Evolutionary conservation across 768 basidiomycete genomes (phyloP).

Genomic region (Dioszegia crocea): DNA sequence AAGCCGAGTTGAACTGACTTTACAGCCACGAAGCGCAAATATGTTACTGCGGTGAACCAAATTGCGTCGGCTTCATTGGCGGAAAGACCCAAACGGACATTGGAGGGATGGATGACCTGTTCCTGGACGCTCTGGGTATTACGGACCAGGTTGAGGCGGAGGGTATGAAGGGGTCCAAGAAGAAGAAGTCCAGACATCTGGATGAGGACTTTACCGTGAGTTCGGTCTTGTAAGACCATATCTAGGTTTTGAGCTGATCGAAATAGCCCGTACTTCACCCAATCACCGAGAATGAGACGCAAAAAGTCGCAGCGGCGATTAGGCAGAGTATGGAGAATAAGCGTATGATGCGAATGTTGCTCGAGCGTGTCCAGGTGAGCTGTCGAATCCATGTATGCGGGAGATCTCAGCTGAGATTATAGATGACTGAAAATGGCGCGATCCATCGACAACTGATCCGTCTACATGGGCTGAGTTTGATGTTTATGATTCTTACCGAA

Average conservation of each 20-base stretch:
- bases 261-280: conserved; percentile 71
- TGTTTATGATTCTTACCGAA: conserved; percentile 83
- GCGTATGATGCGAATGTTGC: conserved; percentile 73
- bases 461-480: conserved; percentile 84
- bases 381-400: background rate
- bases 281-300: conserved; percentile 71
- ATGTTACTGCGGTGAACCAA: conserved; percentile 92
- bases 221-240: background rate
- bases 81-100: conserved; percentile 98
- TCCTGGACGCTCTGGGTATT: conserved; percentile 91
- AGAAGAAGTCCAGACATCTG: conserved; percentile 84
- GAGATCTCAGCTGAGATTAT: background rate
- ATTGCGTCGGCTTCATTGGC: conserved; percentile 92
- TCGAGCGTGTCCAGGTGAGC: conserved; percentile 75
- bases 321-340: conserved; percentile 74
- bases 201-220: conserved; percentile 87
- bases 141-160: conserved; percentile 79
- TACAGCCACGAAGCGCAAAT: conserved; percentile 83
- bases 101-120: conserved; percentile 87
- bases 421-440: conserved; percentile 80
- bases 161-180: conserved; percentile 79
- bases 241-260: background rate
- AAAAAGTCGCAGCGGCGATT: conserved; percentile 85
- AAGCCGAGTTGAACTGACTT: no score
- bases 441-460: conserved; percentile 79